Conservation (phyloP, 2,329 filamentous ascomycete species). For the Ceratocystiopsis sp. region DNA sequence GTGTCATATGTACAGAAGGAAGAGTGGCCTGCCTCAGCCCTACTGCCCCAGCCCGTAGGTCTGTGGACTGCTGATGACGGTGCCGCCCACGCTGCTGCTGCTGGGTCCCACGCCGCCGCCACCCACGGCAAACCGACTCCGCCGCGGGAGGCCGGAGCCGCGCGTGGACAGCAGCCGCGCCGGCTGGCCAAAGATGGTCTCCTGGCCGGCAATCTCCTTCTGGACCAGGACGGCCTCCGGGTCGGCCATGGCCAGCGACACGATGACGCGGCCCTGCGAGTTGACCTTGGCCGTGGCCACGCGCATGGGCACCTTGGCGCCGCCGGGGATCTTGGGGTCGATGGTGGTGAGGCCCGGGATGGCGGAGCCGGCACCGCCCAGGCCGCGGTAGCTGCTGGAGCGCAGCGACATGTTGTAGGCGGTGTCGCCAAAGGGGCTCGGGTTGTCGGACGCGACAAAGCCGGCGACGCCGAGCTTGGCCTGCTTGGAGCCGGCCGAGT, state of each 20-base stretch:
- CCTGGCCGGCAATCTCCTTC: constrained; percentile 25
- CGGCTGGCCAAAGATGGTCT: constrained; percentile 16
- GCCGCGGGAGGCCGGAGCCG: constrained; percentile 10
- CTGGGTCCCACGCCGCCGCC: neutral
- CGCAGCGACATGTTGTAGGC: constrained; percentile 14
- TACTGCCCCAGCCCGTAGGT: constrained; percentile 20
- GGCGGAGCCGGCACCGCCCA: neutral
- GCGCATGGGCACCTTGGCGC: constrained; percentile 36
- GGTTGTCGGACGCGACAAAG: constrained; percentile 23
- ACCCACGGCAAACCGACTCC: neutral
- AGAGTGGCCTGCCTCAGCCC: too few relatives aligned
- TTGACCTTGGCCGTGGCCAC: constrained; percentile 27
- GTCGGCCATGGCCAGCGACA: constrained; percentile 24
- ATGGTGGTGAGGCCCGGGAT: constrained; percentile 20
- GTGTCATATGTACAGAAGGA: too few relatives aligned
- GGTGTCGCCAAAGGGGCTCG: constrained; percentile 24
- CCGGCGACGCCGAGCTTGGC: constrained; percentile 37
- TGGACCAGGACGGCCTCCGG: constrained; percentile 24
- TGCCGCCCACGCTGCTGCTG: neutral
- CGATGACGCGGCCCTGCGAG: constrained; percentile 30
- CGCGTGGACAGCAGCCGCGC: constrained; percentile 8
- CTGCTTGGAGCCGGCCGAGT: constrained; percentile 8
- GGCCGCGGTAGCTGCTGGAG: constrained; percentile 12
- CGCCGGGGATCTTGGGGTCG: constrained; percentile 31
- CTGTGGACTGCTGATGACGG: constrained; percentile 18